A percentile compares a stretch with the other conserved stretches of the same genome.
phyloP scores from a whole-genome alignment of 1,139 yeast genomes.

The Meyerozyma elateridarum region DNA sequence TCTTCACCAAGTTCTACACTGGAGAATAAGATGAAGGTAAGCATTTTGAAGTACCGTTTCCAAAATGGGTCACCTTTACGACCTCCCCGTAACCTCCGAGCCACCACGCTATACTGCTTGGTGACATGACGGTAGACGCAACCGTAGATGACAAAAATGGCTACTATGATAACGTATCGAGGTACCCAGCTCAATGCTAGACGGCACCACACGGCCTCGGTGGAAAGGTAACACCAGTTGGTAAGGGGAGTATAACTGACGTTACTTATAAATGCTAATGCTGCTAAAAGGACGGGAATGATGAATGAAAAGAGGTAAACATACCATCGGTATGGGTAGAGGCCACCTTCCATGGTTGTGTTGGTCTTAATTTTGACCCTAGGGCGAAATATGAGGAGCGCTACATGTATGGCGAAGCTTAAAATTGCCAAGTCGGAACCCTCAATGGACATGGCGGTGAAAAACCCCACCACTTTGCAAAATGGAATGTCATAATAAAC shows the following conservation, averaged over 20 bases:
- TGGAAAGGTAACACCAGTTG: conserved; percentile 2
- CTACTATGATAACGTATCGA: conserved; percentile 1
- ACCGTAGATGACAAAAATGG: conserved; percentile 3
- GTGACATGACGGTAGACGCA: conserved; percentile 4
- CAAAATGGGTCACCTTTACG: not conserved
- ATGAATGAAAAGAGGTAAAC: not conserved
- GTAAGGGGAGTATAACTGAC: conserved; percentile 2
- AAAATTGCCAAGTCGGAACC: conserved; percentile 4
- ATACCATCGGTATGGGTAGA: conserved; percentile 2
- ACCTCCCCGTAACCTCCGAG: conserved; percentile 2
- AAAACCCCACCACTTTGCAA: conserved; percentile 4
- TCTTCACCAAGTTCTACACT: not conserved
- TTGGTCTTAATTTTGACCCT: not conserved
- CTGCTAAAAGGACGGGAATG: not conserved
- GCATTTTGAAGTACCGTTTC: conserved; percentile 2
- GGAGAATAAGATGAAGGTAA: not conserved
- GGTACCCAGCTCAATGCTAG: conserved; percentile 3
- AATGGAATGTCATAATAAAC: conserved; percentile 2
- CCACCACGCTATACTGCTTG: conserved; percentile 4
- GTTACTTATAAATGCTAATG: not conserved
- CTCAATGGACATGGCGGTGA: conserved; percentile 5
- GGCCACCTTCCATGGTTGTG: not conserved
- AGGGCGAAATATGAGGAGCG: not conserved
- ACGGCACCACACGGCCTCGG: conserved; percentile 2
- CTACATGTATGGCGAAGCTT: conserved; percentile 3